phyloP scores from a whole-genome alignment of 2,329 filamentous ascomycete genomes.

The Hypoxylon sp. region DNA sequence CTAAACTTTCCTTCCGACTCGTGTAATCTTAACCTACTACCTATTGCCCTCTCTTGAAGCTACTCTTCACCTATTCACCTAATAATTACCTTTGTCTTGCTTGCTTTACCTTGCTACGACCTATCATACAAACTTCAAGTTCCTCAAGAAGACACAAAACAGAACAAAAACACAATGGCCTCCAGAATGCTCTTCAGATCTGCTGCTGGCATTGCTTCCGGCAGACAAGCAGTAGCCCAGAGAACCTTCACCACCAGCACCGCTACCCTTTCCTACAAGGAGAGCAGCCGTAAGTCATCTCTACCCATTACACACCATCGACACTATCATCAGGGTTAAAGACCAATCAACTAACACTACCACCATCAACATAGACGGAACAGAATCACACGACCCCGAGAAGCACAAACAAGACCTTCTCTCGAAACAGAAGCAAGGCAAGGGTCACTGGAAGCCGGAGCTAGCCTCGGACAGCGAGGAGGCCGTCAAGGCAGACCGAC shows the following conservation, averaged over 20 bases:
- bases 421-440: constrained; percentile 73
- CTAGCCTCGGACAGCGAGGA: constrained; percentile 83
- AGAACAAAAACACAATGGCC: constrained; percentile 47
- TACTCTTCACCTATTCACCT: constrained; percentile 4
- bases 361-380: constrained; percentile 7
- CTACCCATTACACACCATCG: no score
- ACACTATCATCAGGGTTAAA: no score
- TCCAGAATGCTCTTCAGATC: constrained; percentile 43
- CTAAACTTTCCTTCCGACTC: no score
- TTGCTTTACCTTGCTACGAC: no score
- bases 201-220: constrained; percentile 36
- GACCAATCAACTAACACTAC: constrained; percentile 6
- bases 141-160: not conserved
- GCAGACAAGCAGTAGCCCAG: constrained; percentile 38
- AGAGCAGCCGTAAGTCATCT: constrained; percentile 41
- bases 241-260: constrained; percentile 41
- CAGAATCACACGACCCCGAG: constrained; percentile 50
- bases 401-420: constrained; percentile 69
- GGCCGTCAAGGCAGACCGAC: constrained; percentile 73
- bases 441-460: constrained; percentile 78
- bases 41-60: constrained; percentile 3
- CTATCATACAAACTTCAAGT: no score
- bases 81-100: no score
- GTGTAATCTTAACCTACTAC: constrained; percentile 11
- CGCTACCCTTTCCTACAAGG: constrained; percentile 40